A percentile compares a stretch with the other conserved stretches of the same genome.
Evolutionary conservation across 1,284 basidiomycete genomes (phyloP).

Genomic region (Rhizoctonia solani): DNA sequence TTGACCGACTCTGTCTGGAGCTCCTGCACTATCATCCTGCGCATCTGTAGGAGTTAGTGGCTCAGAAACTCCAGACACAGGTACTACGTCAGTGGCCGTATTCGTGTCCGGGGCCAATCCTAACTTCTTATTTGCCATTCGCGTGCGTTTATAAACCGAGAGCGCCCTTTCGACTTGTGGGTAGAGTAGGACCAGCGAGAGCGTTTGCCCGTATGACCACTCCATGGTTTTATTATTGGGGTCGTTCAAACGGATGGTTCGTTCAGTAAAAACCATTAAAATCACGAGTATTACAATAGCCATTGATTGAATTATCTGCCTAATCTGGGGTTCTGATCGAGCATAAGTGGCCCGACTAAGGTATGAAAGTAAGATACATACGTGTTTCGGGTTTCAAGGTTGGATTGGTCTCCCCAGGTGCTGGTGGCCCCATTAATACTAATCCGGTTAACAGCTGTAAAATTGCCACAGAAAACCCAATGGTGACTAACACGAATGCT

Average conservation of each 20-base stretch:
- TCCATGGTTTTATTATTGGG: not conserved
- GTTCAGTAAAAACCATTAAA: slow-evolving; percentile 10
- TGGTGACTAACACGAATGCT: slow-evolving; percentile 2
- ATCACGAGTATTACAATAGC: slow-evolving; percentile 6
- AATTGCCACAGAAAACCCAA: slow-evolving; percentile 9
- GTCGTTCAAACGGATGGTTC: slow-evolving; percentile 7
- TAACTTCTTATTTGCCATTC: not conserved
- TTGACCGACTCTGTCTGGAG: no score
- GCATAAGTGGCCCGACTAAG: no score
- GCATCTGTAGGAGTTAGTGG: no score
- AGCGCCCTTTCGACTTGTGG: slow-evolving; percentile 33
- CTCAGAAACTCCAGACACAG: no score
- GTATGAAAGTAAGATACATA: no score
- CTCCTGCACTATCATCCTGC: no score
- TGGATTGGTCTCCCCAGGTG: no score
- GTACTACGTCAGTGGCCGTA: no score
- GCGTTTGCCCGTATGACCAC: slow-evolving; percentile 27
- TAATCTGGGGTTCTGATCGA: no score
- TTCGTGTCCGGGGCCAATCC: no score
- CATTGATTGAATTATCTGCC: slow-evolving; percentile 8
- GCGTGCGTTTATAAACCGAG: not conserved
- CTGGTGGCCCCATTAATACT: not conserved
- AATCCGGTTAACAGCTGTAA: not conserved
- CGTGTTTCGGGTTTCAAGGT: no score
- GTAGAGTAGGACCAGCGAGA: slow-evolving; percentile 25